Base-by-base conservation (phyloP, 2,329 filamentous ascomycete species). In the Ophidiomyces ophidiicola region DNA sequence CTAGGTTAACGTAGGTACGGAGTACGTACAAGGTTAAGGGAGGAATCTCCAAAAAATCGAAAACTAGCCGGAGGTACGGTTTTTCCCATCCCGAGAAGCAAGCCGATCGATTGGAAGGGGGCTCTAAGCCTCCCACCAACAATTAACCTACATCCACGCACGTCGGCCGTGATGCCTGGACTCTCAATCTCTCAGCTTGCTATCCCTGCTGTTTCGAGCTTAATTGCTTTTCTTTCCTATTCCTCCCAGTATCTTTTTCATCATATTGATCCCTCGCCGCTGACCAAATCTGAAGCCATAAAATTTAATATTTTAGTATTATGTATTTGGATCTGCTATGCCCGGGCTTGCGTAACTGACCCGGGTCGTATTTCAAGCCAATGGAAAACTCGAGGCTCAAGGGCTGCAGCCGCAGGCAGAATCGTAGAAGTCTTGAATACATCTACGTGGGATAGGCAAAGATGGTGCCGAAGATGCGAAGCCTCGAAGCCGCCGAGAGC, bases 381-480 rank as follows among this genome's bases (percentile, higher is more conserved):
- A 17, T 70, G 64, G 54, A 48, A 48, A 25, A 49, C 49, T 6
- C 21, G 37, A 12, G 47, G 45, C 2, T 21, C 18, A 8, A 20
- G n/a, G 15, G 44, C 50, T 7, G 41, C 50, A 3, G 34, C 29
- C 11, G 25, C 49, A 53, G 8, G 21, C 5, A 5, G 7, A 11
- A 6, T 15, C 8, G 32, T 31, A 2, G 25, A 32, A 32, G n/a
- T 14, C 15, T 20, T 23, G 2, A 17, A 6, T 23, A 28, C 26
- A 14, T 8, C 28, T 3, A 47, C 47, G 14, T 12, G 18, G 12
- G 25, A 44, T 17, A 56, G 63, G 33, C 58, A 61, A 37, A 54
- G 67, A 45, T 79, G 74, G 73, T 80, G 76, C 53, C 65, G 71
- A 43, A 75, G 69, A 59, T 80, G 76, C 48, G 65, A 76, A 46